These are phyloP conservation scores for Blastobotrys americana DNA, from an alignment of 805 yeast genomes.

Conservation along the genomic window DNA sequence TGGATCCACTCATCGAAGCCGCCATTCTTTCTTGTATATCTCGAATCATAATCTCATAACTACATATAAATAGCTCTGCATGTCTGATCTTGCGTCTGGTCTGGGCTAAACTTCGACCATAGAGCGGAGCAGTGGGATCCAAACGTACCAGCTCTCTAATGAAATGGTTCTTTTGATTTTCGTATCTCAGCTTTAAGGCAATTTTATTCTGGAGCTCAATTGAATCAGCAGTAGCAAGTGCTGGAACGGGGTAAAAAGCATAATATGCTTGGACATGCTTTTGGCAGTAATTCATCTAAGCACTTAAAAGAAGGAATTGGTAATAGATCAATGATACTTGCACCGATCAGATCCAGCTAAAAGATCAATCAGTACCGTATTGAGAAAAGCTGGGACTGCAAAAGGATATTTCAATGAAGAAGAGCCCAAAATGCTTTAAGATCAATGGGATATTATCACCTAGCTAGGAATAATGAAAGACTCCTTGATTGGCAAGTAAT, in stretches of 20 bases:
- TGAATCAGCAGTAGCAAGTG: not conserved
- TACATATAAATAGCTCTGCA: constrained; percentile 3
- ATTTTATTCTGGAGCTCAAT: not conserved
- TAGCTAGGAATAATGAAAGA: no score
- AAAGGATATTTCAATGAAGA: no score
- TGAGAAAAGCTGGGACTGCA: no score
- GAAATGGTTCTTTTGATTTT: constrained; percentile 2
- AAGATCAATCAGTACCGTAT: no score
- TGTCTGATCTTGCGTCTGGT: not conserved
- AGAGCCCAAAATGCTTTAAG: no score
- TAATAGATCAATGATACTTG: no score
- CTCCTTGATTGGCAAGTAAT: no score
- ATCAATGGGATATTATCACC: no score
- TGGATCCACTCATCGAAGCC: constrained; percentile 4
- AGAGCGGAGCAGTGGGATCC: constrained; percentile 3
- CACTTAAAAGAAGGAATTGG: no score
- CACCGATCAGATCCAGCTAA: no score
- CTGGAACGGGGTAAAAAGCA: not conserved
- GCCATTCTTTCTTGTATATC: not conserved
- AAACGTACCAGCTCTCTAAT: constrained; percentile 2
- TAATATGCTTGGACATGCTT: no score
- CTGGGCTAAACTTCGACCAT: not conserved
- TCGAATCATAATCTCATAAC: constrained; percentile 2
- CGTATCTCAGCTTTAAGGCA: not conserved
- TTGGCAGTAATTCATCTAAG: no score